A percentile compares a stretch with the other conserved stretches of the same genome.
These are phyloP conservation scores for Isoetes taiwanensis DNA, from an alignment of 75 land plant species.

Conservation along the genomic window DNA sequence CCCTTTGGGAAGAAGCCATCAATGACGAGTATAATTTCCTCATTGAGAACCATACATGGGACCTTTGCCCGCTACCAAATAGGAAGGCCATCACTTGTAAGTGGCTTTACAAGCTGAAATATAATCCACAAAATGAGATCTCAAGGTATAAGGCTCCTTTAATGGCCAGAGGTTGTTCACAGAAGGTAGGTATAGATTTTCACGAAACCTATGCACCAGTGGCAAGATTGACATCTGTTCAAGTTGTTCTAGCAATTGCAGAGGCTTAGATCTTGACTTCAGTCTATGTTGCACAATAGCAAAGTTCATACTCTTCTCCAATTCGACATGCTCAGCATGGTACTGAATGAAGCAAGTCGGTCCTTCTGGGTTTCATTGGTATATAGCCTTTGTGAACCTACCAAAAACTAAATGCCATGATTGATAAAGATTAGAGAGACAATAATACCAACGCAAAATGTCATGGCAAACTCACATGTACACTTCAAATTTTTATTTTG, in stretches of 20 bases:
- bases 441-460: too few species aligned
- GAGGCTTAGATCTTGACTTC: neutral
- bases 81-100: constrained; percentile 10
- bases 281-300: too few species aligned
- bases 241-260: constrained; percentile 23
- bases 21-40: constrained; percentile 21
- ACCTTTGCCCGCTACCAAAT: constrained; percentile 12
- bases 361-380: too few species aligned
- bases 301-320: too few species aligned
- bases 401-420: too few species aligned
- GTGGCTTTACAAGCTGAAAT: constrained; percentile 27
- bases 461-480: too few species aligned
- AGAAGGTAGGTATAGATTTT: constrained; percentile 19
- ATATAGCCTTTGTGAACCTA: too few species aligned
- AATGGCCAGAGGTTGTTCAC: constrained; percentile 27
- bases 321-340: too few species aligned
- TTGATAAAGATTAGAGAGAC: too few species aligned
- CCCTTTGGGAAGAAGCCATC: constrained; percentile 23
- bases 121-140: constrained; percentile 10
- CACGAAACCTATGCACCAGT: constrained; percentile 23
- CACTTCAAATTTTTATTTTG: too few species aligned
- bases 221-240: constrained; percentile 14
- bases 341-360: too few species aligned
- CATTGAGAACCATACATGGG: constrained; percentile 23
- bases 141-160: constrained; percentile 21